Percentiles rank a stretch among this genome's conserved stretches.
Evolutionary conservation across 2,329 filamentous ascomycete species (phyloP).

Genomic region (Remersonia thermophila): DNA sequence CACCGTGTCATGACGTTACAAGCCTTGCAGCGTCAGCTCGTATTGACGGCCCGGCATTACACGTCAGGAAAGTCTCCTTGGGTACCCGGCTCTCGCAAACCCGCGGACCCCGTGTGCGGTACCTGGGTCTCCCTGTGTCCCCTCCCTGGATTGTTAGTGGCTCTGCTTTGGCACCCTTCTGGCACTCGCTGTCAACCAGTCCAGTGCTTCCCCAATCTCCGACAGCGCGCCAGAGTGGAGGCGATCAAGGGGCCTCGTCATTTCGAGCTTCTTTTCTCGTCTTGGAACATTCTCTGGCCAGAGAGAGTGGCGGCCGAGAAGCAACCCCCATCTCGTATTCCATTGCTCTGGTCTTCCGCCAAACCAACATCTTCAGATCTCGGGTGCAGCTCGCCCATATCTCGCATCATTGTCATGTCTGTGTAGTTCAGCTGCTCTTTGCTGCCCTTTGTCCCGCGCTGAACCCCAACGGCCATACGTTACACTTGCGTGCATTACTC

Average conservation of each 20-base stretch:
- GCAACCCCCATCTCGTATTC: not conserved
- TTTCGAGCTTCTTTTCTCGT: conserved; percentile 1
- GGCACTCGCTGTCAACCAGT: not conserved
- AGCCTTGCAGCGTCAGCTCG: no score
- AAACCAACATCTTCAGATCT: not conserved
- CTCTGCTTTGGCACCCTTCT: no score
- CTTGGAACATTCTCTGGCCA: conserved; percentile 13
- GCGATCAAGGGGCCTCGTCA: conserved; percentile 10
- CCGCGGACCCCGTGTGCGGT: no score
- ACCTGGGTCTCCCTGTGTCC: no score
- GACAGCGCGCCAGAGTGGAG: conserved; percentile 7
- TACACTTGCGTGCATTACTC: no score
- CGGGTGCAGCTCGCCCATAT: not conserved
- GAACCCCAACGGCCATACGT: no score
- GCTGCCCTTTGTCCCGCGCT: not conserved
- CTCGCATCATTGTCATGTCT: not conserved
- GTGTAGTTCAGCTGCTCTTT: not conserved
- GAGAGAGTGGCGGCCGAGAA: conserved; percentile 11
- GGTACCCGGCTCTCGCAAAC: no score
- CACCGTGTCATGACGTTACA: no score
- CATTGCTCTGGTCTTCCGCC: not conserved
- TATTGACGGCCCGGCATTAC: no score
- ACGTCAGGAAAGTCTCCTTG: no score
- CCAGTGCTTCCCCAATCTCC: conserved; percentile 10
- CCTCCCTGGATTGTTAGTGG: conserved; percentile 11